phyloP scores from a whole-genome alignment of 768 basidiomycete species.

The Fomitopsis serialis region DNA sequence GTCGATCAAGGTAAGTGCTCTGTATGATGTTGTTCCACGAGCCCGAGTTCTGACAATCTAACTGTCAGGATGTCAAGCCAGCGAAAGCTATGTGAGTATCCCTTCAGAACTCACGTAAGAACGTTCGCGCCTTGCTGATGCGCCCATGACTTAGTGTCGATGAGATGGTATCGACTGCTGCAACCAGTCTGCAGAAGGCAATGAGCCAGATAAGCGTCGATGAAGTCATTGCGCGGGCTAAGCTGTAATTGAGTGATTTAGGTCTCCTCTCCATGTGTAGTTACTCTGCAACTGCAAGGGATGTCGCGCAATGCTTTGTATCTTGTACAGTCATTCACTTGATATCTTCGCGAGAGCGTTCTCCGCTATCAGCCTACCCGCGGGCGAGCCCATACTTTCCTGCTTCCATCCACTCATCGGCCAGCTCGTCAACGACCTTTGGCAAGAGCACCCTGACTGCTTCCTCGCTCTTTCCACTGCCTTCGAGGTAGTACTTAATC shows the following conservation, averaged over 20 bases:
- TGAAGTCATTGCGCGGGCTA: not conserved
- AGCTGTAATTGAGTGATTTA: not conserved
- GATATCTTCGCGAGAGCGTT: no score
- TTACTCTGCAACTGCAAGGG: no score
- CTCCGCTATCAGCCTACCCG: not conserved
- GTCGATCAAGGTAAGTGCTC: slow-evolving; percentile 47
- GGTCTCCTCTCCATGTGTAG: no score
- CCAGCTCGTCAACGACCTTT: slow-evolving; percentile 54
- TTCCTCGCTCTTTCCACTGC: slow-evolving; percentile 48
- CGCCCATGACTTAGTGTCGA: slow-evolving; percentile 54
- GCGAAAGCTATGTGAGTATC: slow-evolving; percentile 73
- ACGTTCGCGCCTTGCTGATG: not conserved
- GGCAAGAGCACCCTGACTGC: slow-evolving; percentile 46
- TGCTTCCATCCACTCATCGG: slow-evolving; percentile 65
- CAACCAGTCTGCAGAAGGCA: slow-evolving; percentile 45
- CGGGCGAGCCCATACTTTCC: slow-evolving; percentile 40
- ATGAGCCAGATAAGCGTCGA: slow-evolving; percentile 6
- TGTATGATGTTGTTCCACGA: not conserved
- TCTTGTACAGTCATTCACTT: no score
- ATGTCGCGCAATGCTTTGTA: no score
- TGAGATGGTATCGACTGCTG: slow-evolving; percentile 71
- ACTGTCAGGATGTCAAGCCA: slow-evolving; percentile 65
- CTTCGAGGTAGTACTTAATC: slow-evolving; percentile 92
- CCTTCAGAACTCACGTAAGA: not conserved
- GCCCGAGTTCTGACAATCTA: not conserved